Conservation (phyloP, 345 rosid species). For the Carallia pectinifolia region DNA sequence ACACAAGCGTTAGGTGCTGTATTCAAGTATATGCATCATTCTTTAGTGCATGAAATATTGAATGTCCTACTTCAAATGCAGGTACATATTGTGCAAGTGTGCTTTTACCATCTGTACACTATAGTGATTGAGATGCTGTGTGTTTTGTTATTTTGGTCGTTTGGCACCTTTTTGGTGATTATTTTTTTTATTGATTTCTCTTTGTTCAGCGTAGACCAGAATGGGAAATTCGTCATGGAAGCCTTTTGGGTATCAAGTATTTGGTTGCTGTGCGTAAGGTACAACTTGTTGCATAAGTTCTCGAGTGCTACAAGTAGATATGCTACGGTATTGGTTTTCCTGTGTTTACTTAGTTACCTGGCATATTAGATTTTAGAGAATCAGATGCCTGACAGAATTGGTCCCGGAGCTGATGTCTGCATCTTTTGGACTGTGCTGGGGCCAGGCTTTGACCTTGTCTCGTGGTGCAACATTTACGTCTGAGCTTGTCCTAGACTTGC, state of each 20-base stretch:
- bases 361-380: background rate
- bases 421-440: background rate
- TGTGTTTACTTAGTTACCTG: background rate
- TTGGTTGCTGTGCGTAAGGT: slow-evolving; percentile 98
- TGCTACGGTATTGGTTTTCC: background rate
- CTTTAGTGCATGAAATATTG: slow-evolving; percentile 76
- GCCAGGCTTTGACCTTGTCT: background rate
- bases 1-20: slow-evolving; percentile 98
- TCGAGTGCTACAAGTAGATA: slow-evolving; percentile 1
- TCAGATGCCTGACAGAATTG: background rate
- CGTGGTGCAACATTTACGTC: background rate
- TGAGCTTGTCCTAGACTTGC: background rate
- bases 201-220: slow-evolving; percentile 92
- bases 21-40: slow-evolving; percentile 85
- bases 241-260: slow-evolving; percentile 95
- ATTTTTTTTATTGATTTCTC: slow-evolving; percentile 28
- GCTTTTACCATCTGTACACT: slow-evolving; percentile 7
- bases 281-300: slow-evolving; percentile 5
- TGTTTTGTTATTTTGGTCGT: too few relatives aligned
- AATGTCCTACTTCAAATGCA: slow-evolving; percentile 93
- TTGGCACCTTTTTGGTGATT: slow-evolving; percentile 31
- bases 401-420: background rate
- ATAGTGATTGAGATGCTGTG: slow-evolving; percentile 13
- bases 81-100: slow-evolving; percentile 52
- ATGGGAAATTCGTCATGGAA: slow-evolving; percentile 99